Conservation (phyloP, 1,284 basidiomycete genomes). For the Ustilago trichophora region DNA sequence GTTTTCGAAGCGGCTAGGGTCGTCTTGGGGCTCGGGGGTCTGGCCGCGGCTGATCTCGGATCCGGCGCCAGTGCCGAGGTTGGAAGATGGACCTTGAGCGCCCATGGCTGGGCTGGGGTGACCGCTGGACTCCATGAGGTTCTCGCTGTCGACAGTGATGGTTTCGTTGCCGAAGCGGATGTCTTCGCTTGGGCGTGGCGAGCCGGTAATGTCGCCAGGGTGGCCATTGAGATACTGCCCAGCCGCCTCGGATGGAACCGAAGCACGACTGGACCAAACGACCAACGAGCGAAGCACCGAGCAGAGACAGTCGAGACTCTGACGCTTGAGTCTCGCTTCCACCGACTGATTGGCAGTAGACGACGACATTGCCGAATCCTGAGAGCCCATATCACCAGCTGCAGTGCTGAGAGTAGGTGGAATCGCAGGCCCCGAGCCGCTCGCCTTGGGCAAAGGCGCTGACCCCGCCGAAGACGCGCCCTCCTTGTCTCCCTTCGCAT, state of each 20-base stretch:
- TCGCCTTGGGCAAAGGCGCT: slow-evolving; percentile 15
- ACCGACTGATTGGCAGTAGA: slow-evolving; percentile 45
- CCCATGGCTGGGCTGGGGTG: slow-evolving; percentile 14
- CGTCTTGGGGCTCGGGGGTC: slow-evolving; percentile 71
- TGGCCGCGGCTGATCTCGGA: slow-evolving; percentile 27
- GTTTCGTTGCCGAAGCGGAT: slow-evolving; percentile 52
- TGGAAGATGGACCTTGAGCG: slow-evolving; percentile 1
- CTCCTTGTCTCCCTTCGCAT: slow-evolving; percentile 45
- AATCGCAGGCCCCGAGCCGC: slow-evolving; percentile 33
- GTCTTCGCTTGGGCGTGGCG: slow-evolving; percentile 48
- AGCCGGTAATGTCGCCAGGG: slow-evolving; percentile 21
- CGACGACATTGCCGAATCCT: slow-evolving; percentile 21
- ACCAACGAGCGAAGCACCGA: slow-evolving; percentile 64
- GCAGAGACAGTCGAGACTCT: slow-evolving; percentile 64
- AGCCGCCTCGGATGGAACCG: slow-evolving; percentile 17
- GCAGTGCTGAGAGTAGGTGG: slow-evolving; percentile 51
- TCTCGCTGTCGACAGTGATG: slow-evolving; percentile 39
- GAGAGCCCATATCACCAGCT: slow-evolving; percentile 15
- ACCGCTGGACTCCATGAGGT: slow-evolving; percentile 40
- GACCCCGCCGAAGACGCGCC: slow-evolving; percentile 8
- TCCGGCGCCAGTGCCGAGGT: slow-evolving; percentile 3
- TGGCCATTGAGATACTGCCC: slow-evolving; percentile 11
- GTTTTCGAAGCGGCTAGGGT: slow-evolving; percentile 91
- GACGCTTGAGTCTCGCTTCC: slow-evolving; percentile 62
- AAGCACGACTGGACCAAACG: slow-evolving; percentile 54